Evolutionary conservation across 1,284 basidiomycete species (phyloP).

Genomic region (Ustilago vetiveriae): DNA sequence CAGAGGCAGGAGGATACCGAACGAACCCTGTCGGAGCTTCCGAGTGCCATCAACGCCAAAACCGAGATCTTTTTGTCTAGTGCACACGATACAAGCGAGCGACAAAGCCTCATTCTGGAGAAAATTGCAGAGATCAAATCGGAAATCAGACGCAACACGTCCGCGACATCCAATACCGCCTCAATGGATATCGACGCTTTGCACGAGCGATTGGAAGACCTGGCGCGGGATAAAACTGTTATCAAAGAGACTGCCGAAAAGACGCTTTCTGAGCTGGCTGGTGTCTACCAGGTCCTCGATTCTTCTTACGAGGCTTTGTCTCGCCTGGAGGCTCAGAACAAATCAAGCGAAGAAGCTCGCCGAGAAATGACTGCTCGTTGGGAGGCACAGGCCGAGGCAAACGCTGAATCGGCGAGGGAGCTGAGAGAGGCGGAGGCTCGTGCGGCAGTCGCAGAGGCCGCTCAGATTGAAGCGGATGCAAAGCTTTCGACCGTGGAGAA

Average conservation of each 20-base stretch:
- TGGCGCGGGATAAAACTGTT: conserved; percentile 7
- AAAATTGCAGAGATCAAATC: conserved; percentile 24
- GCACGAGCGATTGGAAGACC: conserved; percentile 18
- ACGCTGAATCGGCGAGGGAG: conserved; percentile 2
- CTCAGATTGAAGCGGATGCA: conserved; percentile 7
- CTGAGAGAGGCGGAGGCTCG: conserved; percentile 25
- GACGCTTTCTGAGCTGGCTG: conserved; percentile 28
- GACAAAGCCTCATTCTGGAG: conserved; percentile 16
- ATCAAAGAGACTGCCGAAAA: conserved; percentile 28
- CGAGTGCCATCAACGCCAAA: conserved; percentile 57
- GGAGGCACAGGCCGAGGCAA: conserved; percentile 17
- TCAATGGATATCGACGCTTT: not conserved
- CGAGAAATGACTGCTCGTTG: conserved; percentile 1
- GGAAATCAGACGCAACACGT: conserved; percentile 3
- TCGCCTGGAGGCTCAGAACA: conserved; percentile 15
- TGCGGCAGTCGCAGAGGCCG: conserved; percentile 7
- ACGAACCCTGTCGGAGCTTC: conserved; percentile 45
- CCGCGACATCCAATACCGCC: not conserved
- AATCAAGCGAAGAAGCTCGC: conserved; percentile 19
- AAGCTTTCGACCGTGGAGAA: conserved; percentile 8
- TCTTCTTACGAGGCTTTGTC: conserved; percentile 29
- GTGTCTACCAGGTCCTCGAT: conserved; percentile 32
- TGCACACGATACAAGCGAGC: conserved; percentile 16
- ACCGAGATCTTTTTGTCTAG: conserved; percentile 54
- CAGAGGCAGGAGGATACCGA: conserved; percentile 55